phyloP scores from a whole-genome alignment of 106 monocot genomes.

The Cymbidium sinense region DNA sequence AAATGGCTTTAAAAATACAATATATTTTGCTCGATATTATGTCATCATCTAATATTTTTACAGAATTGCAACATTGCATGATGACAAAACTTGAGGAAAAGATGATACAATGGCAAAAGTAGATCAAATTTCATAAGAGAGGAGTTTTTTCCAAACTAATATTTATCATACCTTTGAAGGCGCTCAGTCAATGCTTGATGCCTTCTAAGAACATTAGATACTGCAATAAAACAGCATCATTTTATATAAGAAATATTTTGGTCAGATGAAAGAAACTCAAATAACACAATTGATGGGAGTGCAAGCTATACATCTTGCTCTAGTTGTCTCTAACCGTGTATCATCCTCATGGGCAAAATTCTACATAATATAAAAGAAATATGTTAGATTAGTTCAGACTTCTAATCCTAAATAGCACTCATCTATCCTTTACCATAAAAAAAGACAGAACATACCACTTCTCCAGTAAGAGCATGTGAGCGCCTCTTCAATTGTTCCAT shows the following conservation, averaged over 20 bases:
- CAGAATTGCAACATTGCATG: not conserved
- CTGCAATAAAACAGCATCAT: slow-evolving; percentile 33
- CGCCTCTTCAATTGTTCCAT: slow-evolving; percentile 40
- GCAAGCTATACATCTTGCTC: slow-evolving; percentile 53
- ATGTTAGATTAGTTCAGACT: not conserved
- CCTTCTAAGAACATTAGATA: slow-evolving; percentile 69
- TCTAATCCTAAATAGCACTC: not conserved
- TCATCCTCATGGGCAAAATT: slow-evolving; percentile 54
- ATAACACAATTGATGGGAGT: not conserved
- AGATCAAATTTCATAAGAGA: not conserved
- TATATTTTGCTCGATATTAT: not conserved
- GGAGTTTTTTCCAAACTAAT: not conserved
- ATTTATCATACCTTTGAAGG: slow-evolving; percentile 47
- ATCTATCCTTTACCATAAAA: not conserved
- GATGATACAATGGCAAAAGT: not conserved
- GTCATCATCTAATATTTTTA: not conserved
- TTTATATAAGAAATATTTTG: slow-evolving; percentile 3
- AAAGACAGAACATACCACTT: slow-evolving; percentile 31
- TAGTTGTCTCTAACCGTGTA: slow-evolving; percentile 56
- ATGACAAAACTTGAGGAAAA: not conserved
- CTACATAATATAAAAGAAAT: slow-evolving; percentile 19
- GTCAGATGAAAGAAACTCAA: not conserved
- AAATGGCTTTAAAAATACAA: not conserved
- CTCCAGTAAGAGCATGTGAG: slow-evolving; percentile 31
- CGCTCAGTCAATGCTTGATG: slow-evolving; percentile 77